Percentiles rank a stretch among this genome's conserved stretches.
Conservation (phyloP, 2,329 filamentous ascomycete species). For the Blastomyces parvus region DNA sequence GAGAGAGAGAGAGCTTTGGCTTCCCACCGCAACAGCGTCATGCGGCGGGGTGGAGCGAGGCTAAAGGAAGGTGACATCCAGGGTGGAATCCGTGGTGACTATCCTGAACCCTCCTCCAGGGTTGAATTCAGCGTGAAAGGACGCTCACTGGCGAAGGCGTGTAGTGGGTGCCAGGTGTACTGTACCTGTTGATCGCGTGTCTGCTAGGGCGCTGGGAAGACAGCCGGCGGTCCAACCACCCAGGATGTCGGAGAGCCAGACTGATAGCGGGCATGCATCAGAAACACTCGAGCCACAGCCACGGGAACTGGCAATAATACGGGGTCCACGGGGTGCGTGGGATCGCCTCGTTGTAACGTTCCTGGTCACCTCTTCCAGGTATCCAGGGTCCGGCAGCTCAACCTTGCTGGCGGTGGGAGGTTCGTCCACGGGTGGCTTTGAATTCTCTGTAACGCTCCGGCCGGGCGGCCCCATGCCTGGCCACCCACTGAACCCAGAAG, state of each 20-base stretch:
- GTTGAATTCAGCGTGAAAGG: not conserved
- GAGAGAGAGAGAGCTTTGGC: too few species aligned
- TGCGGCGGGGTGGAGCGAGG: conserved; percentile 7
- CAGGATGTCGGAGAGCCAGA: too few species aligned
- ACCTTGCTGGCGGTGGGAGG: too few species aligned
- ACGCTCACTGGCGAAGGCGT: too few species aligned
- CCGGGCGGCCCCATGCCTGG: not conserved
- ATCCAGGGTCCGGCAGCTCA: not conserved
- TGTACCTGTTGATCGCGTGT: too few species aligned
- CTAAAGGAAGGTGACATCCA: conserved; percentile 14
- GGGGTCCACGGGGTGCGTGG: not conserved
- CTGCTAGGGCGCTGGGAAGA: too few species aligned
- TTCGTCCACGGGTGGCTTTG: too few species aligned
- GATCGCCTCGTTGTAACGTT: conserved; percentile 1
- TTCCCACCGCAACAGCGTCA: not conserved
- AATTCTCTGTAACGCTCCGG: not conserved
- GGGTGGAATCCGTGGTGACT: conserved; percentile 8
- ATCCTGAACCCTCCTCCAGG: too few species aligned
- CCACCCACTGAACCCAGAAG: too few species aligned
- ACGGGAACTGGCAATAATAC: not conserved
- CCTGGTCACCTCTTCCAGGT: not conserved
- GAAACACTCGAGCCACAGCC: not conserved
- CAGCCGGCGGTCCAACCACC: too few species aligned
- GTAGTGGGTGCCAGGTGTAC: too few species aligned
- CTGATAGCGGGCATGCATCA: too few species aligned